These are phyloP conservation scores for Cladosporium sp. DNA, from an alignment of 2,329 filamentous ascomycete genomes.

Conservation along the genomic window DNA sequence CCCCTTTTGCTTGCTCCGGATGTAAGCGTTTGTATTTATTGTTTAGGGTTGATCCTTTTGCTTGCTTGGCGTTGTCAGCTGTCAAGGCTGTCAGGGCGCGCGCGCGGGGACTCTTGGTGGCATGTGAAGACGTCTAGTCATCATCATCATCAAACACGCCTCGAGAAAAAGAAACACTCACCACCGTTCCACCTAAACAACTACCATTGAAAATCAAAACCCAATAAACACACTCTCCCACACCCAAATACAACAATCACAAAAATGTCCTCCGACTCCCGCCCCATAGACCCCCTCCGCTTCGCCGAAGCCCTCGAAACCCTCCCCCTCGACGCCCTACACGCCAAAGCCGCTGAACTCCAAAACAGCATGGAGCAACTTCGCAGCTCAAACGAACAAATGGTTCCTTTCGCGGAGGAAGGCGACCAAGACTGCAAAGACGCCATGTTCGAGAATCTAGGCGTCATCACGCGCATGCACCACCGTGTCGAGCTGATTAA, in stretches of 20 bases:
- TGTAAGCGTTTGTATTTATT: background rate
- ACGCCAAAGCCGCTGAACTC: constrained; percentile 74
- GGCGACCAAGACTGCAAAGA: constrained; percentile 70
- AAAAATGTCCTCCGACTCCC: constrained; percentile 23
- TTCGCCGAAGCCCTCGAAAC: constrained; percentile 61
- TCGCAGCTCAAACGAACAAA: constrained; percentile 70
- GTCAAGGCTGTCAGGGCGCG: background rate
- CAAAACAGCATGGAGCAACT: constrained; percentile 74
- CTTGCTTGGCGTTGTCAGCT: background rate
- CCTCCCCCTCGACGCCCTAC: constrained; percentile 65
- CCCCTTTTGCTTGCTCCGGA: background rate
- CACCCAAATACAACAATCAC: background rate
- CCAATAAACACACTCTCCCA: background rate
- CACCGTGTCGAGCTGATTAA: constrained; percentile 65
- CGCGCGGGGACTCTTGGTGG: background rate
- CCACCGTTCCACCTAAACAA: background rate
- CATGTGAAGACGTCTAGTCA: background rate
- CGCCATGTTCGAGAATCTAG: constrained; percentile 70
- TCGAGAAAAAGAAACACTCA: background rate
- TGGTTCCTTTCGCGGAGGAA: constrained; percentile 65
- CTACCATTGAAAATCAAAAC: background rate
- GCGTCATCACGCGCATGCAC: constrained; percentile 67
- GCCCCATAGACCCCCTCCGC: constrained; percentile 33
- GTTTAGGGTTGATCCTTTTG: background rate
- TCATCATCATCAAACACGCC: background rate